Conservation (phyloP, 139 green algal species). For the Microglena sp. region DNA sequence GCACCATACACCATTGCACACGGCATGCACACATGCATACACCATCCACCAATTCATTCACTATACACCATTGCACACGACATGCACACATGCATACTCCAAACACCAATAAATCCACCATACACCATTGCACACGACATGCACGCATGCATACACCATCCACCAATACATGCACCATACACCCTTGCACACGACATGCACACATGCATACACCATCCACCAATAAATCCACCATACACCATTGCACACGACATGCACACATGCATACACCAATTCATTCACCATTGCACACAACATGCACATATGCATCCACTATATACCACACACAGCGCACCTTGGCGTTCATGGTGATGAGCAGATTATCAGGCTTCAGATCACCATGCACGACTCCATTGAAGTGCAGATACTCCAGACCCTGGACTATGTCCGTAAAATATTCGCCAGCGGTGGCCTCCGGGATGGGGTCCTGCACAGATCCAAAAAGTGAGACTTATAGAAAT, state of each 20-base stretch:
- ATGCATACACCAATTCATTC: not conserved
- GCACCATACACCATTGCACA: no score
- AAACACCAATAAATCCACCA: no score
- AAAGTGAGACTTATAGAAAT: no score
- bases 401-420: conserved; percentile 64
- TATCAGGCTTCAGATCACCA: conserved; percentile 40
- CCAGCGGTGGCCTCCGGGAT: conserved; percentile 18
- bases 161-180: not conserved
- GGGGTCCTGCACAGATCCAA: conserved; percentile 1
- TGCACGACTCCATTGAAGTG: conserved; percentile 48
- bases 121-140: no score
- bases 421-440: conserved; percentile 37
- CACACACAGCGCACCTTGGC: conserved; percentile 14
- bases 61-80: no score
- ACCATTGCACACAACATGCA: not conserved
- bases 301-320: not conserved
- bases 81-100: no score
- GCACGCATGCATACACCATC: not conserved
- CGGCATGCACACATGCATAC: no score
- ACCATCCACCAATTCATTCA: no score
- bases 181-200: not conserved
- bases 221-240: not conserved
- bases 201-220: not conserved
- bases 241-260: not conserved
- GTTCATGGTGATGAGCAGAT: conserved; percentile 31